Evolutionary conservation across 192 early-diverging fungal genomes (phyloP), one percentile per base, ranked within the genome.

Genomic region (Gryganskiella cystojenkinii): DNA sequence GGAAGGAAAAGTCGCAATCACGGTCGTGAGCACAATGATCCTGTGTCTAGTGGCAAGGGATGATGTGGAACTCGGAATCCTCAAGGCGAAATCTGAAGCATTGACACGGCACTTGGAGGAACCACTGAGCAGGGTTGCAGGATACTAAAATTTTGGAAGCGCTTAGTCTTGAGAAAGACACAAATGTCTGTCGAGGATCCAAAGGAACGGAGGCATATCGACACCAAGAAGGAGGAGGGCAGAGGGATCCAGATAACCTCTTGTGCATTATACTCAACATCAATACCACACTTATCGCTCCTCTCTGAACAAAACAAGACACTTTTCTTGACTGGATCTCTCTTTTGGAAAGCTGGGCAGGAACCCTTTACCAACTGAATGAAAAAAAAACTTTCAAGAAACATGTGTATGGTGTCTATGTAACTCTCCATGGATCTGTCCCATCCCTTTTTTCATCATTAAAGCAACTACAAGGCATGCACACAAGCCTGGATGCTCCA

Each of bases 51-150:
- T 87, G 17, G 85, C 80, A 56, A 67, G 82, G 54, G 70, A 73
- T 17, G 68, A 73, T 20, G 83, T 86, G 4, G 83, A 84, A 61
- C 56, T 88, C 3, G 85, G 85, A 24, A 81, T 88, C 25, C 64
- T 88, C 45, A 88, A 83, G 69, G 83, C 83, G 24, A 88, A 88
- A 70, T 79, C 80, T 17, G 81, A 86, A 11, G 85, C 85, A 31
- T 55, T 86, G 31, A 81, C 72, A 13, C 65, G 68, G 24, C 85
- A 86, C 61, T 57, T 86, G 55, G 83, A 86, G 56, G 81, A 84
- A 40, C 85, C 85, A 22, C 56, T 78, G 19, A 78, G 73, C 55
- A 68, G 46, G 64, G 73, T 78, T 7, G 73, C 73, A 63, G 73
- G 73, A 64, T 78, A 78, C 31, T 78, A 68, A n/a, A 24, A n/a